phyloP scores from a whole-genome alignment of 2,329 filamentous ascomycete species.

The Gaeumannomyces tritici region DNA sequence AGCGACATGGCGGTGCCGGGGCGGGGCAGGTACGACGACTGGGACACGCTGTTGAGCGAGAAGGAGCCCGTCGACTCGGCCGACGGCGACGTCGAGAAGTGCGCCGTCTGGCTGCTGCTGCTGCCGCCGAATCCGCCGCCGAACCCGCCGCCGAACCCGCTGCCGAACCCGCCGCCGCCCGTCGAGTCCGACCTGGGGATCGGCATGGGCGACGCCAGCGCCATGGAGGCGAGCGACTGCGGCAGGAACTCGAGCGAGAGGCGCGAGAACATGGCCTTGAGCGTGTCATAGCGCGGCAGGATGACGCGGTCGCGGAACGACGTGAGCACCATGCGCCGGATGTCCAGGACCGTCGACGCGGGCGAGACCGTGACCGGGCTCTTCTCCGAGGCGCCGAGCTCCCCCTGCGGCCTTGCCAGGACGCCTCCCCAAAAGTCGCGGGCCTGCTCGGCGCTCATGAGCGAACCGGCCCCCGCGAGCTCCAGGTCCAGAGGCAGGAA shows the following conservation, averaged over 20 bases:
- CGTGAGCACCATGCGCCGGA: slow-evolving; percentile 79
- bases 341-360: slow-evolving; percentile 57
- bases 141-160: too few species aligned
- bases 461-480: slow-evolving; percentile 72
- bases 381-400: slow-evolving; percentile 15
- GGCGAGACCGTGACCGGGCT: slow-evolving; percentile 31
- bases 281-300: slow-evolving; percentile 74
- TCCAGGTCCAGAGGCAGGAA: slow-evolving; percentile 90
- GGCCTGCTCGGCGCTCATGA: slow-evolving; percentile 71
- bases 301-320: slow-evolving; percentile 86
- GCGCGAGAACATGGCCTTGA: slow-evolving; percentile 85
- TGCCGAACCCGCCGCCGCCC: slow-evolving; percentile 1
- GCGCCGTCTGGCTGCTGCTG: slow-evolving; percentile 8
- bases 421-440: slow-evolving; percentile 84
- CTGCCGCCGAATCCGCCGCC: slow-evolving; percentile 4
- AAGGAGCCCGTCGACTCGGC: slow-evolving; percentile 29
- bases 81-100: slow-evolving; percentile 39
- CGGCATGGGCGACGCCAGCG: slow-evolving; percentile 41
- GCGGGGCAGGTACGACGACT: slow-evolving; percentile 23
- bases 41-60: slow-evolving; percentile 24
- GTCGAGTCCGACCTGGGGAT: slow-evolving; percentile 25
- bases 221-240: slow-evolving; percentile 39
- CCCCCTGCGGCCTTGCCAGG: slow-evolving; percentile 20
- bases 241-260: slow-evolving; percentile 72
- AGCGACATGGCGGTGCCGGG: slow-evolving; percentile 68